Evolutionary conservation across 176 grass and related monocot species (phyloP).

Genomic region (Aegilops longissima): DNA sequence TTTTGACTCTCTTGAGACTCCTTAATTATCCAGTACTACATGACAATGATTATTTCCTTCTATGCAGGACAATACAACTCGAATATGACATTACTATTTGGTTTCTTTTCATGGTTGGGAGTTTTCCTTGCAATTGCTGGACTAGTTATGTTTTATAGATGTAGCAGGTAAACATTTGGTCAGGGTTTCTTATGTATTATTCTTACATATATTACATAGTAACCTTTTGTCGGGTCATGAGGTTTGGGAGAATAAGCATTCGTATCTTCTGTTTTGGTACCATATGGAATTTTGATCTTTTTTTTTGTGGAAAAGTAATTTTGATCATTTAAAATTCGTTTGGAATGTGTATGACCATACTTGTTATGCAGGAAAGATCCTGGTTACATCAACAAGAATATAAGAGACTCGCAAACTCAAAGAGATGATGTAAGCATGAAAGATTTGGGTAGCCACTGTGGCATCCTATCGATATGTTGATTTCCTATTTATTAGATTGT

Average conservation of each 20-base stretch:
- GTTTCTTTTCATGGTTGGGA: conserved; percentile 77
- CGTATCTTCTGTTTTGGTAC: neutral
- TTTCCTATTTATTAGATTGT: conserved; percentile 1
- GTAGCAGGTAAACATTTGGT: conserved; percentile 73
- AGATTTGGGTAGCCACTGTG: conserved; percentile 21
- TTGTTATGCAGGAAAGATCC: conserved; percentile 84
- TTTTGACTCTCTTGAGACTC: conserved; percentile 5
- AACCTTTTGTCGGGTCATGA: neutral
- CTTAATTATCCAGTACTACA: conserved; percentile 19
- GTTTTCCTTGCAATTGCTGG: conserved; percentile 66
- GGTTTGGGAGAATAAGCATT: neutral
- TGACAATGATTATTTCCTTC: conserved; percentile 35
- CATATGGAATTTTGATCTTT: conserved; percentile 19
- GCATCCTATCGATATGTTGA: conserved; percentile 5
- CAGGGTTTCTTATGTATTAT: conserved; percentile 11
- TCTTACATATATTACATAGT: neutral
- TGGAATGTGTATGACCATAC: conserved; percentile 14
- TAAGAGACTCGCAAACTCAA: conserved; percentile 74
- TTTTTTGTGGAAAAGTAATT: neutral
- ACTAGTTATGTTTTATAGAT: conserved; percentile 90
- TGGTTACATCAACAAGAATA: conserved; percentile 84
- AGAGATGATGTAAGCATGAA: conserved; percentile 84
- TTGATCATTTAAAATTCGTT: conserved; percentile 6
- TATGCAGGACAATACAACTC: conserved; percentile 68
- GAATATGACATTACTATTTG: conserved; percentile 53